A percentile compares a stretch with the other conserved stretches of the same genome.
phyloP scores from a whole-genome alignment of 2,329 filamentous ascomycete genomes.

The Coniosporium tulheliwenetii region DNA sequence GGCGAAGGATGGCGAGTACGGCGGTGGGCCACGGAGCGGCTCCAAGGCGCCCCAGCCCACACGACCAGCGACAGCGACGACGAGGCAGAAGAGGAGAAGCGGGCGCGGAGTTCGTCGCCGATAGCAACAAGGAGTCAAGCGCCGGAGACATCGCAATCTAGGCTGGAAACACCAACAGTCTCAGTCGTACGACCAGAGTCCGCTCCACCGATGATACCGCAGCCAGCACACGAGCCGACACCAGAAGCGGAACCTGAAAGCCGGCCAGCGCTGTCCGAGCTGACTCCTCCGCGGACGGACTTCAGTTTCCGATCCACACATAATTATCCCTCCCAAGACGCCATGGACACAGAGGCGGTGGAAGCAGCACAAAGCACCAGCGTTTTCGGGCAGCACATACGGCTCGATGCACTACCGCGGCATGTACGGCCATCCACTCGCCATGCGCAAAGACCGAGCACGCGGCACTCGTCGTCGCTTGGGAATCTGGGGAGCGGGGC shows the following conservation, averaged over 20 bases:
- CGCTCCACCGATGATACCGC: constrained; percentile 10
- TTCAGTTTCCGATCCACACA: constrained; percentile 58
- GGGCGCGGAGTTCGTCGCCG: constrained; percentile 44
- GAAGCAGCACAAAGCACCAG: constrained; percentile 35
- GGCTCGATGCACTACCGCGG: constrained; percentile 12
- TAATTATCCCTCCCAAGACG: constrained; percentile 35
- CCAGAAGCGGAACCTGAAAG: constrained; percentile 6
- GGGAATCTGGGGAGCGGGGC: constrained; percentile 43
- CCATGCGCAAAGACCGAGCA: constrained; percentile 8
- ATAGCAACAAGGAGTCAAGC: constrained; percentile 25
- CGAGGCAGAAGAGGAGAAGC: constrained; percentile 43
- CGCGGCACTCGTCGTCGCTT: constrained; percentile 16
- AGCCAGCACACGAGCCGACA: constrained; percentile 10
- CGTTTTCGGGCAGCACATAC: constrained; percentile 6
- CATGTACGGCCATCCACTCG: constrained; percentile 6
- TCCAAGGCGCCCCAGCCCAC: constrained; percentile 45
- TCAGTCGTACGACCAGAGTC: constrained; percentile 22
- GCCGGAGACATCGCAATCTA: constrained; percentile 5
- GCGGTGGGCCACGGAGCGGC: constrained; percentile 53
- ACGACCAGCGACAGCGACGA: constrained; percentile 52
- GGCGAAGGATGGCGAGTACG: constrained; percentile 57
- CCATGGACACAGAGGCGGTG: constrained; percentile 43
- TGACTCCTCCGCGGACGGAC: constrained; percentile 16
- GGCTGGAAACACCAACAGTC: not conserved
- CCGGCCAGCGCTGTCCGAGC: constrained; percentile 6